Base-by-base conservation (phyloP, 176 grass and related monocot genomes). In the Phoenix dactylifera region DNA sequence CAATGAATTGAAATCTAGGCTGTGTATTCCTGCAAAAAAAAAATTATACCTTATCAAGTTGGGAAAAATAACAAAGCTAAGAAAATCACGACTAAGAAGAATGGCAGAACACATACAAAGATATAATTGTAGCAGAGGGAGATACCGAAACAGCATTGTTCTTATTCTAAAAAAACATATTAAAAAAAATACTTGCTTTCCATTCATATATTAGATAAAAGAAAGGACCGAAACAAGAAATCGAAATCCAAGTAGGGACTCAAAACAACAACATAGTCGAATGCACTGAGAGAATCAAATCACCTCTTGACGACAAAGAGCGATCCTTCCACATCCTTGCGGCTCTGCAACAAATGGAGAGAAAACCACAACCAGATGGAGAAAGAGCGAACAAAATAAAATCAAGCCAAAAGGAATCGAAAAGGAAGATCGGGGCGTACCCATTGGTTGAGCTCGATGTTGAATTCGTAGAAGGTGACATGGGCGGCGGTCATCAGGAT, bases 281-380 rank as follows among this genome's bases (percentile, higher is more conserved):
- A 44, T 44, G 35, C 35, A 44, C 7, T 44, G 10, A 44, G 35
- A 44, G 10, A 10, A 44, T 44, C 24, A 4, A 55, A 18, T 32
- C 32, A 89, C 90, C 90, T 89, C 82, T 95, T 95, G 4, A 95
- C 86, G 39, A 95, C 90, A 58, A 95, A 95, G 14, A 95, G 79
- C 32, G 90, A 89, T 24, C 90, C 90, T 67, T 95, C 86, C 52
- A 95, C 90, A 23, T 95, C 90, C 56, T 95, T 95, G 7, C 90
- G 90, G 51, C 86, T 95, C 90, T 95, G 73, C 56, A 55, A 55
- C 35, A 73, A 30, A 50, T 22, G 44, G 52, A 71, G 55, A 39
- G 53, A 26, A 26, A 54, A 62, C 18, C n/a, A 18, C 51, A 65
- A 74, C 68, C 64, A 70, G 24, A 32, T 15, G n/a, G 22, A 16